Conservation (phyloP, 805 yeast species). For the Lachancea mirantina region DNA sequence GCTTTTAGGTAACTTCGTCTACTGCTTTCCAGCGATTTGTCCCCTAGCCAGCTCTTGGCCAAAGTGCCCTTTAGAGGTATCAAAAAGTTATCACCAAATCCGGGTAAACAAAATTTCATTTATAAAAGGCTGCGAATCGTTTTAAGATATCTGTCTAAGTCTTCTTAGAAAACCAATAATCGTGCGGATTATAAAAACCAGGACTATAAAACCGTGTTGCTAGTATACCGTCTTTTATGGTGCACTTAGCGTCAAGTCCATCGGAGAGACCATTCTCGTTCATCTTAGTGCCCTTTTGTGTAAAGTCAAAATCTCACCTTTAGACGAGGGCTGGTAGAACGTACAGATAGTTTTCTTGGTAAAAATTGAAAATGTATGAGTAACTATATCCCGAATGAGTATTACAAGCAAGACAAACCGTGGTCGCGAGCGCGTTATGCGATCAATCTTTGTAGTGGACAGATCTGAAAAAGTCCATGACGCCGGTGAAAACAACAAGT, state of each 20-base stretch:
- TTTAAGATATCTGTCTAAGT: background rate
- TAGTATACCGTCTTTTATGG: constrained; percentile 34
- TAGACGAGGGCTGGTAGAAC: constrained; percentile 60
- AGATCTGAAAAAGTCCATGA: constrained; percentile 86
- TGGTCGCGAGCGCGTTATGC: background rate
- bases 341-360: constrained; percentile 35
- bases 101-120: constrained; percentile 1
- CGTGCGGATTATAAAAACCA: constrained; percentile 65
- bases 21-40: too few relatives aligned
- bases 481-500: constrained; percentile 89
- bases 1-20: too few relatives aligned
- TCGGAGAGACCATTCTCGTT: constrained; percentile 55
- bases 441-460: constrained; percentile 5
- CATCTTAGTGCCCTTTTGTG: constrained; percentile 65
- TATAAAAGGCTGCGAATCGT: constrained; percentile 2
- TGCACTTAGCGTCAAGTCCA: constrained; percentile 60
- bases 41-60: too few relatives aligned
- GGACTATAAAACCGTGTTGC: constrained; percentile 71
- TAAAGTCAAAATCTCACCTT: constrained; percentile 7
- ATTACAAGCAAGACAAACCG: background rate
- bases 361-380: constrained; percentile 1
- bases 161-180: constrained; percentile 13
- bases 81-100: background rate
- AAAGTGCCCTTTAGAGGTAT: too few relatives aligned
- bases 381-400: background rate